phyloP scores from a whole-genome alignment of 2,329 filamentous ascomycete genomes.

The Byssothecium circinans region DNA sequence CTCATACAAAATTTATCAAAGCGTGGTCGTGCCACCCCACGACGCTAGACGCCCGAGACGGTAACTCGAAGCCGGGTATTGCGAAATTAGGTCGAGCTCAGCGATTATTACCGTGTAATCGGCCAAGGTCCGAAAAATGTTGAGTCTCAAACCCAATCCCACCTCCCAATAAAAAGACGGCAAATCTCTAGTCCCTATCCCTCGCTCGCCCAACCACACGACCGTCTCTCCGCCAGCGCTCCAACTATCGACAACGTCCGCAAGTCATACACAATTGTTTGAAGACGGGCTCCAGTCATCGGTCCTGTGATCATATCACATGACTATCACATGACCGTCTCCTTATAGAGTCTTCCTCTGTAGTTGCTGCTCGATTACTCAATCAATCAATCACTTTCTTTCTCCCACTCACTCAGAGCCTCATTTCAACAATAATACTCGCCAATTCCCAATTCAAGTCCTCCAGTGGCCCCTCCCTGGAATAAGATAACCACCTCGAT shows the following conservation, averaged over 20 bases:
- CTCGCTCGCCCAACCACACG: slow-evolving; percentile 22
- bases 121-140: slow-evolving; percentile 25
- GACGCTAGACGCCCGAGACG: no score
- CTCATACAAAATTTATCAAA: no score
- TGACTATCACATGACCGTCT: no score
- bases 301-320: no score
- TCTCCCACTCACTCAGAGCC: no score
- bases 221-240: slow-evolving; percentile 19
- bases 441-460: slow-evolving; percentile 10
- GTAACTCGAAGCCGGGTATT: not conserved
- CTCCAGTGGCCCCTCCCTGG: slow-evolving; percentile 24
- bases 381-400: no score
- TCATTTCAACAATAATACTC: no score
- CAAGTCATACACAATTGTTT: slow-evolving; percentile 21
- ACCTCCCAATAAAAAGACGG: slow-evolving; percentile 14
- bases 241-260: slow-evolving; percentile 28
- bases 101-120: slow-evolving; percentile 25
- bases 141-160: slow-evolving; percentile 18
- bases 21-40: no score
- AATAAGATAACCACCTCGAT: slow-evolving; percentile 31
- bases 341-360: no score
- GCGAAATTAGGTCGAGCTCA: slow-evolving; percentile 9
- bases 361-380: no score
- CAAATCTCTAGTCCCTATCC: slow-evolving; percentile 30
- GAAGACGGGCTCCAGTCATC: no score